Conservation (phyloP, 2,329 filamentous ascomycete genomes). For the Grosmannia serpens region DNA sequence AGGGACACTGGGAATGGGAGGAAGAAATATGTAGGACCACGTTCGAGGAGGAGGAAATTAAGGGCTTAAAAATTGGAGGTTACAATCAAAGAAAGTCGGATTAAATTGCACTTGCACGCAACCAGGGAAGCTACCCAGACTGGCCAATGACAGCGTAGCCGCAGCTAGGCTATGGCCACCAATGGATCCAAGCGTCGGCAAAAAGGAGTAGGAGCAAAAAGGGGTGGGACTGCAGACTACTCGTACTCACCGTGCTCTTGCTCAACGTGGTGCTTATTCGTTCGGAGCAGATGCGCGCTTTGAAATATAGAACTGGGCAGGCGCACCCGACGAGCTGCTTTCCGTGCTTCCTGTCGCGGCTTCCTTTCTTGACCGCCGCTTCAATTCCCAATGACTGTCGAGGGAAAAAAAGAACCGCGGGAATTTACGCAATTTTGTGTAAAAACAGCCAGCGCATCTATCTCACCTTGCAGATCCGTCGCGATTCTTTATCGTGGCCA, state of each 20-base stretch:
- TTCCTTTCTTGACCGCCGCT: neutral
- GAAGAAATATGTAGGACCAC: neutral
- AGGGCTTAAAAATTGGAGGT: slow-evolving; percentile 1
- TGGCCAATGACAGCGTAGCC: neutral
- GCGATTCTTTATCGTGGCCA: neutral
- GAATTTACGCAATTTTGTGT: neutral
- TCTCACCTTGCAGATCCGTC: neutral
- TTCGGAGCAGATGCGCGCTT: neutral
- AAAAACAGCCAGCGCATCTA: neutral
- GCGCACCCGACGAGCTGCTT: neutral
- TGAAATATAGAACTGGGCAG: neutral
- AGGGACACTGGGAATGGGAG: neutral
- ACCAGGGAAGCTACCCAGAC: neutral
- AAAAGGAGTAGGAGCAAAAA: neutral
- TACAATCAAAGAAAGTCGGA: neutral
- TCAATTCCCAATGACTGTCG: neutral
- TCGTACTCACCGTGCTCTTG: neutral
- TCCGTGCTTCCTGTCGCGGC: too few relatives aligned
- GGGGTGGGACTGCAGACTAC: neutral
- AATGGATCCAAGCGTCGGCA: neutral
- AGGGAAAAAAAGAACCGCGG: neutral
- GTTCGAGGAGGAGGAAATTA: neutral
- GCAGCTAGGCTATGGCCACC: neutral
- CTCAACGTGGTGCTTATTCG: neutral
- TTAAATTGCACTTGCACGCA: slow-evolving; percentile 1